These are phyloP conservation scores for Phytophthora boehmeriae DNA, from an alignment of 352 stramenopile species.

Conservation along the genomic window DNA sequence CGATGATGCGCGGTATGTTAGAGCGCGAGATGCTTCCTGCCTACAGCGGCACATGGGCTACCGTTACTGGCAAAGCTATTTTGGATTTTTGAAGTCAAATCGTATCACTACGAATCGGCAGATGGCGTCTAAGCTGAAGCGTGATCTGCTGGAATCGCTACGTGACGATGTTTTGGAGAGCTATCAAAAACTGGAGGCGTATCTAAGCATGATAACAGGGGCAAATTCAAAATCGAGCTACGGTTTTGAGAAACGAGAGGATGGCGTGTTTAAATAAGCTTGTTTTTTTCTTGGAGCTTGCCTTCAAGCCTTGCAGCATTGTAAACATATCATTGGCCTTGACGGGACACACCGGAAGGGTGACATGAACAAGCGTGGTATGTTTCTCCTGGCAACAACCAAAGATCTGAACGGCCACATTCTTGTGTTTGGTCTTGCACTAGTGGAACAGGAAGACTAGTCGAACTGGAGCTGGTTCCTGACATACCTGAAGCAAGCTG, in stretches of 20 bases:
- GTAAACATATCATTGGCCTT: slow-evolving; percentile 4
- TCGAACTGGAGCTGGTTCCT: slow-evolving; percentile 2
- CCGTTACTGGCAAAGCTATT: slow-evolving; percentile 4
- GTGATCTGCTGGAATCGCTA: not conserved
- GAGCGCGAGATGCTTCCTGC: slow-evolving; percentile 9
- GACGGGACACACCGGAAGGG: slow-evolving; percentile 7
- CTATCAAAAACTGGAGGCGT: slow-evolving; percentile 11
- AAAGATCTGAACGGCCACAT: slow-evolving; percentile 7
- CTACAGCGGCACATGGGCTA: slow-evolving; percentile 8
- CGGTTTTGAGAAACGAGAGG: not conserved
- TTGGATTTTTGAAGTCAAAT: slow-evolving; percentile 5
- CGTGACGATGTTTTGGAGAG: not conserved
- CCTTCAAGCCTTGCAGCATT: not conserved
- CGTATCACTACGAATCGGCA: not conserved
- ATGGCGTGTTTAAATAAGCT: not conserved
- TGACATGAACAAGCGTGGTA: slow-evolving; percentile 9
- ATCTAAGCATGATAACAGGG: not conserved
- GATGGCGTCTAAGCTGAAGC: not conserved
- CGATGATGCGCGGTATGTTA: not conserved
- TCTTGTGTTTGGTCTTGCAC: slow-evolving; percentile 1
- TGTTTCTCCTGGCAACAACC: slow-evolving; percentile 1
- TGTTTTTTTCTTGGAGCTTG: slow-evolving; percentile 6
- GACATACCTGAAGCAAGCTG: not conserved
- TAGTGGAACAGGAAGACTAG: slow-evolving; percentile 3
- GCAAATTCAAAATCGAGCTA: not conserved